Base-by-base conservation (phyloP, 2,329 filamentous ascomycete species). In the Xylariaceae sp. region DNA sequence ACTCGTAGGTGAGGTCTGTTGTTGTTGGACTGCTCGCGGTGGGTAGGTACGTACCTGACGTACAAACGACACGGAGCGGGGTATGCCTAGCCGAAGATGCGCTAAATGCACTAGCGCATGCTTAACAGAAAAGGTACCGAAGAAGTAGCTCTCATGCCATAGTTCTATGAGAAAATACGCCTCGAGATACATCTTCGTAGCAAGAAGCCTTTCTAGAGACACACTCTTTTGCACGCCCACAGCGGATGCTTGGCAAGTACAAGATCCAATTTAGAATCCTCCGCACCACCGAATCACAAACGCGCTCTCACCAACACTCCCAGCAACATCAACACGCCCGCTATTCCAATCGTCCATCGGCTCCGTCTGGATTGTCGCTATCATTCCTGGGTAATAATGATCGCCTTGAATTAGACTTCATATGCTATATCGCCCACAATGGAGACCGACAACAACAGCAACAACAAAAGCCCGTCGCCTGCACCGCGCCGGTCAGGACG, bases 401-500 rank as follows among this genome's bases (percentile, higher is more conserved):
- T 68, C 66, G 65, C 63, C 63, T 67, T 63, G 61, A 60, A 61
- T 65, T 68, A 59, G 69, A 61, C 67, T 63, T 35, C 48, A 51
- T 67, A 69, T 64, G 79, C 79, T 75, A 73, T 67, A 71, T 68
- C 71, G 72, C 77, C 78, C 66, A 77, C 80, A 68, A 80, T 80
- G 77, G 77, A 80, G 70, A 79, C 72, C 65, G 78, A 80, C 75
- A 80, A 84, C 67, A 81, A 78, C 23, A 80, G 84, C 67, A 81
- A 78, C 69, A 82, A 81, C 75, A 77, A 79, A 72, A 80, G 77
- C 69, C 75, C 77, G 65, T 80, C 81, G 53, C 78, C 81, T 62
- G 79, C 66, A 69, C 77, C 80, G 74, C 81, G 82, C 79, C 86
- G 87, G 65, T 89, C 86, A 44, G 84, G 85, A 83, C 85, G 85